Conservation (phyloP, 176 grass and related monocot species). For the Poa annua region DNA sequence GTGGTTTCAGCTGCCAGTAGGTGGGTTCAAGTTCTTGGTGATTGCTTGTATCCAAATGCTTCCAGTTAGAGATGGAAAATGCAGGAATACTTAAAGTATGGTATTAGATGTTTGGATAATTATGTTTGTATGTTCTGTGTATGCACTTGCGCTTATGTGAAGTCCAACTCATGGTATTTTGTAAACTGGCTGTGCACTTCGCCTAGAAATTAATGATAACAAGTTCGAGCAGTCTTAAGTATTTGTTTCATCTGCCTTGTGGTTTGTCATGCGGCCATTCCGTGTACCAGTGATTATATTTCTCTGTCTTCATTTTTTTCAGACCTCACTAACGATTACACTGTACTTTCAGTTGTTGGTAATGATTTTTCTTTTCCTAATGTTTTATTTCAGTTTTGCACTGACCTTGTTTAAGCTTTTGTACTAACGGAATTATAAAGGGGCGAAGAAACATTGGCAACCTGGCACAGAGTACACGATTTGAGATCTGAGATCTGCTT, state of each 20-base stretch:
- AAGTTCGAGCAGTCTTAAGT: neutral
- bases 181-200: neutral
- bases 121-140: neutral
- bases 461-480: no score
- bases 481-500: no score
- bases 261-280: neutral
- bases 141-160: neutral
- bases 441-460: neutral
- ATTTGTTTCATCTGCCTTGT: neutral
- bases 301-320: neutral
- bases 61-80: neutral
- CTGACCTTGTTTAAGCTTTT: neutral
- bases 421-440: neutral
- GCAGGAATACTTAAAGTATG: neutral
- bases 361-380: neutral
- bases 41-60: conserved; percentile 6
- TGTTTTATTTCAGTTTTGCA: no score
- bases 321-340: neutral
- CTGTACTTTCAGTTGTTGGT: neutral
- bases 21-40: neutral
- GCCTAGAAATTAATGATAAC: neutral
- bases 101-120: conserved; percentile 25
- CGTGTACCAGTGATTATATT: neutral
- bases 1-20: neutral
- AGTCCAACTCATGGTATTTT: conserved; percentile 1